These are phyloP conservation scores for Fraxinus ornus DNA, from an alignment of 305 asterid species.

Conservation along the genomic window DNA sequence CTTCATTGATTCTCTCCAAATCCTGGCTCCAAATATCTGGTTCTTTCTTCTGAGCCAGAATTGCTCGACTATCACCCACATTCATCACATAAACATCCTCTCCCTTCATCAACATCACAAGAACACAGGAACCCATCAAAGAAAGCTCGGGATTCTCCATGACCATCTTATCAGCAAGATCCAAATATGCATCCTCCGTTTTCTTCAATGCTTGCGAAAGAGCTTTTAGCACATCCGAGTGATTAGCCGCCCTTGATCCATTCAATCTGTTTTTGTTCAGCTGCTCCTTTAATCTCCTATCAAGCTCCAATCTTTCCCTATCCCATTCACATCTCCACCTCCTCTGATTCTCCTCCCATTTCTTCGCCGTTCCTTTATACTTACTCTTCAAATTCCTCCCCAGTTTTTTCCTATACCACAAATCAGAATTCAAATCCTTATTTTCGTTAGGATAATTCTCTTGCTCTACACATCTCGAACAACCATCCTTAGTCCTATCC, in stretches of 20 bases:
- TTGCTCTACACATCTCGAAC: slow-evolving; percentile 60
- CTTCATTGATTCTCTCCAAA: slow-evolving; percentile 88
- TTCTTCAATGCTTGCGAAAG: slow-evolving; percentile 66
- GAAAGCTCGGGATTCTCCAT: slow-evolving; percentile 87
- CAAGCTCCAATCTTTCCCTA: slow-evolving; percentile 87
- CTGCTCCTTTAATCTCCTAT: slow-evolving; percentile 69
- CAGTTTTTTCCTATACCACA: slow-evolving; percentile 32
- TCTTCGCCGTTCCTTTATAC: slow-evolving; percentile 52
- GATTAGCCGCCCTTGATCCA: slow-evolving; percentile 45
- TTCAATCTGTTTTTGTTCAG: slow-evolving; percentile 40
- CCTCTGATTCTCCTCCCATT: slow-evolving; percentile 86
- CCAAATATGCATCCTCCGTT: slow-evolving; percentile 77
- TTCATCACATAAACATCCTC: slow-evolving; percentile 91
- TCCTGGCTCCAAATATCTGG: slow-evolving; percentile 92
- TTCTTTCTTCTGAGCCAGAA: slow-evolving; percentile 64
- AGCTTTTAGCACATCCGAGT: slow-evolving; percentile 75
- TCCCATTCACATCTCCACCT: slow-evolving; percentile 90
- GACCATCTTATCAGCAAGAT: slow-evolving; percentile 69
- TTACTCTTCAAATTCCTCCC: slow-evolving; percentile 41
- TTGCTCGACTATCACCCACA: slow-evolving; percentile 93
- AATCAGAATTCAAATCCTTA: slow-evolving; percentile 34
- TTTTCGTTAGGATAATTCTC: slow-evolving; percentile 51
- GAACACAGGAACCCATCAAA: slow-evolving; percentile 93
- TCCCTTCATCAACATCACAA: slow-evolving; percentile 89
- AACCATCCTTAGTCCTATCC: slow-evolving; percentile 58